Percentiles rank a stretch among this genome's conserved stretches.
Conservation (phyloP, 495 filamentous ascomycete species). For the Penicillium odoratum region DNA sequence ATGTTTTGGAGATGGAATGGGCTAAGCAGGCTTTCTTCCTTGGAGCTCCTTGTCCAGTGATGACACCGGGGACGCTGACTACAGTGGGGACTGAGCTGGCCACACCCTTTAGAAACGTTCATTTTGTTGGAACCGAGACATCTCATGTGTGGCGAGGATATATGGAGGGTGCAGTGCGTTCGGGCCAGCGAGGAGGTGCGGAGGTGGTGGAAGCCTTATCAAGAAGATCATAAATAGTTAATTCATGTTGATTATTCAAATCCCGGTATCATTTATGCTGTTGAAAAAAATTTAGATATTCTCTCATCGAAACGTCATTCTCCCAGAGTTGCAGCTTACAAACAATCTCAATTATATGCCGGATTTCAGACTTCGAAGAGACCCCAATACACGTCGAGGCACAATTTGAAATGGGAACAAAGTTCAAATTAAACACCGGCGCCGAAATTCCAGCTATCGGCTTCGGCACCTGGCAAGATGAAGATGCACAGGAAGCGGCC, state of each 20-base stretch:
- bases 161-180: slow-evolving; percentile 49
- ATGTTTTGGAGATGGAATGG: slow-evolving; percentile 31
- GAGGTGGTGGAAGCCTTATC: slow-evolving; percentile 30
- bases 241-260: not conserved
- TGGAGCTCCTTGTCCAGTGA: slow-evolving; percentile 27
- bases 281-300: not conserved
- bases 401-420: slow-evolving; percentile 21
- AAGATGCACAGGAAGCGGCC: slow-evolving; percentile 43
- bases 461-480: slow-evolving; percentile 54
- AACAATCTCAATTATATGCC: not conserved
- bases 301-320: slow-evolving; percentile 2
- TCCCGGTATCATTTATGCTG: not conserved
- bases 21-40: slow-evolving; percentile 25
- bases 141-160: slow-evolving; percentile 46
- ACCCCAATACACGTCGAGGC: not conserved
- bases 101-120: slow-evolving; percentile 34
- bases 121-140: slow-evolving; percentile 51
- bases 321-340: not conserved
- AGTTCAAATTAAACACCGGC: slow-evolving; percentile 50
- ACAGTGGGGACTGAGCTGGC: slow-evolving; percentile 16
- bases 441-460: slow-evolving; percentile 50
- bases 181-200: slow-evolving; percentile 35
- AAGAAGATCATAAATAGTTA: not conserved
- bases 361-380: not conserved
- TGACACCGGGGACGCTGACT: slow-evolving; percentile 27